These are phyloP conservation scores for Filobasidium uniguttulatum DNA, from an alignment of 1,284 basidiomycete genomes.

Conservation along the genomic window DNA sequence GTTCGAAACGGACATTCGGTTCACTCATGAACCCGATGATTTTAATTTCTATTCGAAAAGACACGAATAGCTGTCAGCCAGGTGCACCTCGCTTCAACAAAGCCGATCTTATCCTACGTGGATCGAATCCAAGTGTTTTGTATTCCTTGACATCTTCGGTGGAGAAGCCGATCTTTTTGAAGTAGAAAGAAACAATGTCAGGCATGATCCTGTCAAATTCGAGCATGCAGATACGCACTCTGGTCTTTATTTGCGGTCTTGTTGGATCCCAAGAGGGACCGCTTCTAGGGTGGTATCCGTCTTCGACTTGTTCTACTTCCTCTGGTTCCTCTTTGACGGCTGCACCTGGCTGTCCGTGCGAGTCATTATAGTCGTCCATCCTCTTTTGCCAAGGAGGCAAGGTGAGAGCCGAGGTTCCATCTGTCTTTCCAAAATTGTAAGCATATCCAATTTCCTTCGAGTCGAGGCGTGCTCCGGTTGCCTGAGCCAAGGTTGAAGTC, in stretches of 20 bases:
- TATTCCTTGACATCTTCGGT: slow-evolving; percentile 70
- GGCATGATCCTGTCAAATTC: too few relatives aligned
- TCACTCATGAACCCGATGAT: slow-evolving; percentile 81
- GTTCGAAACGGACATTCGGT: slow-evolving; percentile 59
- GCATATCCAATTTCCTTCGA: slow-evolving; percentile 29
- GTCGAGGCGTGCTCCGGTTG: slow-evolving; percentile 31
- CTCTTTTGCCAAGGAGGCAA: not conserved
- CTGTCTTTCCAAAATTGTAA: slow-evolving; percentile 32
- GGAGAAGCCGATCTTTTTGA: slow-evolving; percentile 76
- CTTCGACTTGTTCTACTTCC: slow-evolving; percentile 41
- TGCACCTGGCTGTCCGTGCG: slow-evolving; percentile 17
- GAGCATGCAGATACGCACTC: too few relatives aligned
- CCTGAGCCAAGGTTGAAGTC: slow-evolving; percentile 15
- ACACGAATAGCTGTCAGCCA: not conserved
- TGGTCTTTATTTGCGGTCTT: too few relatives aligned
- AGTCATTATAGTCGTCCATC: not conserved
- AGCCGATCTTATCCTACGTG: slow-evolving; percentile 42
- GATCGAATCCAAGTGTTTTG: slow-evolving; percentile 59
- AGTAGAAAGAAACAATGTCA: too few relatives aligned
- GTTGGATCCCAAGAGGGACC: too few relatives aligned
- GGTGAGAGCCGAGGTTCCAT: slow-evolving; percentile 19
- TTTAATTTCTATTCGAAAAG: slow-evolving; percentile 51
- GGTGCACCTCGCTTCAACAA: too few relatives aligned
- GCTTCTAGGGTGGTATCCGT: too few relatives aligned
- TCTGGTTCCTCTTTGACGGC: slow-evolving; percentile 11